These are phyloP conservation scores for Liriodendron chinense DNA, from an alignment of 164 flowering plant genomes.

Conservation along the genomic window DNA sequence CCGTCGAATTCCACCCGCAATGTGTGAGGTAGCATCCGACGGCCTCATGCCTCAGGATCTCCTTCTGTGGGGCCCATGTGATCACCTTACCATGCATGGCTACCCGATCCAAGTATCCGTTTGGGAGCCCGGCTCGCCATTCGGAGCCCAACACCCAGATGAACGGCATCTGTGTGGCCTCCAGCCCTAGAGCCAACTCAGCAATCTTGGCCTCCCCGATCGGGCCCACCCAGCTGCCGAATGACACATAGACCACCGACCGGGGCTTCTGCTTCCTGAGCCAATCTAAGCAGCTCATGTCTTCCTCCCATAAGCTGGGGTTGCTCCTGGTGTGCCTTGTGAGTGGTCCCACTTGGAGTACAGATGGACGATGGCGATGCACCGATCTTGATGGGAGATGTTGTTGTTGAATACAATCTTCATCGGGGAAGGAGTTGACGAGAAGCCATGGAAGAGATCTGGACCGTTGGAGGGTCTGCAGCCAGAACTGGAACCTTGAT, in stretches of 20 bases:
- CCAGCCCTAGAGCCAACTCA: constrained; percentile 52
- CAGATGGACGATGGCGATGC: constrained; percentile 4
- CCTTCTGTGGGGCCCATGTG: constrained; percentile 79
- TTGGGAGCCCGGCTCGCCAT: constrained; percentile 59
- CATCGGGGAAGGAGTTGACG: constrained; percentile 52
- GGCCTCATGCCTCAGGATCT: constrained; percentile 46
- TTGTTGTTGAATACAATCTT: constrained; percentile 7
- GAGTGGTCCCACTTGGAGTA: constrained; percentile 47
- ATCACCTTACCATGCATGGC: constrained; percentile 46
- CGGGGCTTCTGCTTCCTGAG: constrained; percentile 38
- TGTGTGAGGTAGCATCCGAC: constrained; percentile 72
- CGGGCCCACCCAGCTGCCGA: constrained; percentile 82
- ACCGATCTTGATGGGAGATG: not conserved
- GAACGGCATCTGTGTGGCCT: constrained; percentile 45
- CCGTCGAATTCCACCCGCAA: constrained; percentile 90
- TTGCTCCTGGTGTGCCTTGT: constrained; percentile 17
- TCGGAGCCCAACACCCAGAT: constrained; percentile 54
- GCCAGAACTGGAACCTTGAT: constrained; percentile 72
- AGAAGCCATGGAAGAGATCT: constrained; percentile 45
- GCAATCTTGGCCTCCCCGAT: constrained; percentile 42
- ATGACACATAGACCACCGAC: constrained; percentile 67
- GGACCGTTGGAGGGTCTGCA: constrained; percentile 42
- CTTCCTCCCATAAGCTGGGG: constrained; percentile 69
- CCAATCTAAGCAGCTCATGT: constrained; percentile 65
- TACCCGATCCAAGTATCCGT: constrained; percentile 39